Percentiles rank a stretch among this genome's conserved stretches.
Conservation (phyloP, 106 monocot species). For the Apostasia shenzhenica region DNA sequence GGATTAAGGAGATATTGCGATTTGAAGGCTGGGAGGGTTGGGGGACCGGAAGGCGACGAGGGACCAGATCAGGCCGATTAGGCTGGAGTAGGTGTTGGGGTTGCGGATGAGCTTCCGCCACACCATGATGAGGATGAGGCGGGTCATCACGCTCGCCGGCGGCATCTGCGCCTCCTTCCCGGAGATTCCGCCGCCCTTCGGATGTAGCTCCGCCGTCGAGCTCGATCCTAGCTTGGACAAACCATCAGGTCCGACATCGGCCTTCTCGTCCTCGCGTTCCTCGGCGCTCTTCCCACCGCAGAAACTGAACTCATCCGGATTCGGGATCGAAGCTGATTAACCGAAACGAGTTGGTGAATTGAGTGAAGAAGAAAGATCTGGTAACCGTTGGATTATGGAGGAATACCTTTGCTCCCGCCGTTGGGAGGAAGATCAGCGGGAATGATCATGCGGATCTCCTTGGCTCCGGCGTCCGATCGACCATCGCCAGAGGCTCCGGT, state of each 20-base stretch:
- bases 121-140: slow-evolving; percentile 91
- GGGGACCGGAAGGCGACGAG: slow-evolving; percentile 52
- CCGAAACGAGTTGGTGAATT: neutral
- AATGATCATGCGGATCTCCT: slow-evolving; percentile 64
- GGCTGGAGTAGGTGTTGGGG: slow-evolving; percentile 91
- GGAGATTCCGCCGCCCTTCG: slow-evolving; percentile 1
- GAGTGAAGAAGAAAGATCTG: neutral
- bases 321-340: neutral
- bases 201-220: slow-evolving; percentile 40
- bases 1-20: neutral
- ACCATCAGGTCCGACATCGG: slow-evolving; percentile 15
- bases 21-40: neutral
- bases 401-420: slow-evolving; percentile 27
- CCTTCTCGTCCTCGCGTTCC: slow-evolving; percentile 17
- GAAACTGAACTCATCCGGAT: slow-evolving; percentile 24
- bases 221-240: slow-evolving; percentile 54
- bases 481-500: neutral
- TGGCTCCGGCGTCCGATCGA: slow-evolving; percentile 24
- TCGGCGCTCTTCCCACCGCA: slow-evolving; percentile 25
- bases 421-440: slow-evolving; percentile 40
- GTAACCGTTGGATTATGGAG: too few relatives aligned
- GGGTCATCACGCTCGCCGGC: slow-evolving; percentile 76
- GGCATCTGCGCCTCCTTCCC: slow-evolving; percentile 45
- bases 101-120: slow-evolving; percentile 92
- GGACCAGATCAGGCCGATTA: slow-evolving; percentile 73